Evolutionary conservation across 805 yeast genomes (phyloP), one percentile per base, ranked within the genome.

Genomic region (Cyberlindnera amylophila): DNA sequence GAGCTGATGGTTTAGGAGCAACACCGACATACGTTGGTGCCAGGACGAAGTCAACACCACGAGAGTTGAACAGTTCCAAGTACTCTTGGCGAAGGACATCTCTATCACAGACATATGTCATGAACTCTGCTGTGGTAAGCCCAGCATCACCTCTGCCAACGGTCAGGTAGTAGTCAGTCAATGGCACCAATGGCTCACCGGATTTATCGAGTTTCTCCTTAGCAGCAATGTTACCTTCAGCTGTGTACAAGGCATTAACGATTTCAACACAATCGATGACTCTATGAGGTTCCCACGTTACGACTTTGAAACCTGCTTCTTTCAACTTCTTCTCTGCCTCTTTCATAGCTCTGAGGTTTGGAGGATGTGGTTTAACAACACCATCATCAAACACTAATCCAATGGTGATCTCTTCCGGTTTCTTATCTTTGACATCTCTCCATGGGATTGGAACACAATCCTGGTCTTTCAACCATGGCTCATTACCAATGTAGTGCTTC

Each of bases 121-220:
- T 72, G 62, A 77, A 77, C 51, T 81, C 86, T 12, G 70, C 57
- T 24, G 74, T 66, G 18, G 73, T 55, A 45, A 67, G 63, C 14
- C 61, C 62, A 38, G 64, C 66, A 36, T 77, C 72, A 40, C 86
- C 87, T 14, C 71, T 69, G 45, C 86, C 86, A 47, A 68, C 71
- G 36, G 74, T 69, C 47, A 81, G 62, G 38, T 71, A 70, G 77
- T 82, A 80, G 57, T 78, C 74, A 33, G 87, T 80, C 54, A 83
- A 71, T 43, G 79, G 80, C n/a, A 67, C 59, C 48, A 81, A 59
- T 26, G 90, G 90, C 59, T 86, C 91, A 32, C 91, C 90, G 9
- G 85, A 77, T 6, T 64, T 71, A 21, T 67, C 63, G 46, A 85
- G 60, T 53, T 76, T 59, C 36, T 69, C 68, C 41, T 71, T 66